phyloP scores from a whole-genome alignment of 805 yeast genomes.

The Saturnispora diversa region DNA sequence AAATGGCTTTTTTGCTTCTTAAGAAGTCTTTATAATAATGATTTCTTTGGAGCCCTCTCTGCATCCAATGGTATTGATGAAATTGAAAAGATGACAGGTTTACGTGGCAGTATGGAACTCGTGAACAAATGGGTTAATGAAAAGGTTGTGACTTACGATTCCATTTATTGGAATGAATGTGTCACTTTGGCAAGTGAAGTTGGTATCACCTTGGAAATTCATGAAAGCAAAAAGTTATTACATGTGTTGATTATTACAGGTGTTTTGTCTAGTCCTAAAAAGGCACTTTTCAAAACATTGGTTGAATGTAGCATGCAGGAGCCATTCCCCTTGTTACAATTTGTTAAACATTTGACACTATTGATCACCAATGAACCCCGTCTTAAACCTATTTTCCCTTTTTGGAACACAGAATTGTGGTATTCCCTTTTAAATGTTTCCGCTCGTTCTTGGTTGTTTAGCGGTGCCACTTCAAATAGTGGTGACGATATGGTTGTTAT shows the following conservation, averaged over 20 bases:
- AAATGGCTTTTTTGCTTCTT: constrained; percentile 12
- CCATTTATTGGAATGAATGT: constrained; percentile 9
- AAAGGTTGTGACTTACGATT: constrained; percentile 3
- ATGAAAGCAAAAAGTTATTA: constrained; percentile 4
- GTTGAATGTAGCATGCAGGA: constrained; percentile 15
- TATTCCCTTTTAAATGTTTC: constrained; percentile 12
- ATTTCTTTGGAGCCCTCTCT: constrained; percentile 16
- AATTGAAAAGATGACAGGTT: constrained; percentile 16
- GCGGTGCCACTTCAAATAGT: constrained; percentile 10
- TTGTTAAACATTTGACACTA: constrained; percentile 3
- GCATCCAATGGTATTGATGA: constrained; percentile 23
- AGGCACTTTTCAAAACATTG: constrained; percentile 12
- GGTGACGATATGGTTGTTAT: constrained; percentile 12
- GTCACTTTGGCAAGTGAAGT: constrained; percentile 7
- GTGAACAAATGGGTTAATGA: constrained; percentile 10
- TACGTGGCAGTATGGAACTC: constrained; percentile 15
- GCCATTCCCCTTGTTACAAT: constrained; percentile 11
- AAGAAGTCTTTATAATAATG: constrained; percentile 9
- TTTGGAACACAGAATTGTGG: constrained; percentile 15
- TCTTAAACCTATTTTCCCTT: constrained; percentile 10
- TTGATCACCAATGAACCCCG: not conserved
- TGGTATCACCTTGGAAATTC: constrained; percentile 8
- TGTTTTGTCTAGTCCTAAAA: constrained; percentile 12
- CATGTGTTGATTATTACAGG: constrained; percentile 10
- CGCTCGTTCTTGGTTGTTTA: constrained; percentile 15